phyloP scores from a whole-genome alignment of 345 rosid species.

The Tarenaya hassleriana region DNA sequence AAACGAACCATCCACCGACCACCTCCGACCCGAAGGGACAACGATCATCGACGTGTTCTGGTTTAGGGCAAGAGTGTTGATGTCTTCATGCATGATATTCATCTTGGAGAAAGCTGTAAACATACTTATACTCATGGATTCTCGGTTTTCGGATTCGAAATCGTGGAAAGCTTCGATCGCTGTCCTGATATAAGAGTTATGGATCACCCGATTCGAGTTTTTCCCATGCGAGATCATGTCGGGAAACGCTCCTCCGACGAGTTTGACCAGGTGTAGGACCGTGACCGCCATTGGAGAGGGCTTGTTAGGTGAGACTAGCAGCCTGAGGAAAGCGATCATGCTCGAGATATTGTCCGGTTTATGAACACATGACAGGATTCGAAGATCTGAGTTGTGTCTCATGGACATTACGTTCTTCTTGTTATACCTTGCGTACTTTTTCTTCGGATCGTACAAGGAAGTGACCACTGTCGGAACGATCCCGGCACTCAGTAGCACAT shows the following conservation, averaged over 20 bases:
- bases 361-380: conserved; percentile 42
- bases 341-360: conserved; percentile 29
- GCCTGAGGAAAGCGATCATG: conserved; percentile 22
- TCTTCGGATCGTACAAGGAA: conserved; percentile 15
- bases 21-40: conserved; percentile 26
- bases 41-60: conserved; percentile 19
- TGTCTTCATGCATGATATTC: conserved; percentile 20
- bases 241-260: conserved; percentile 35
- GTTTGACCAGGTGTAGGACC: conserved; percentile 45
- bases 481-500: conserved; percentile 10
- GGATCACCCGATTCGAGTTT: conserved; percentile 2
- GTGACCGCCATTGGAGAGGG: conserved; percentile 28
- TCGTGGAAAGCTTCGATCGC: conserved; percentile 9
- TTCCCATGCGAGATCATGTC: conserved; percentile 35
- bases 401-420: conserved; percentile 9
- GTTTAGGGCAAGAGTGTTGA: conserved; percentile 16
- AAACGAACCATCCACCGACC: conserved; percentile 25
- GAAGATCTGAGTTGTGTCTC: conserved; percentile 26
- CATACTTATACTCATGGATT: not conserved
- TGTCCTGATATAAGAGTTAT: conserved; percentile 19
- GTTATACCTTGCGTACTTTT: conserved; percentile 17
- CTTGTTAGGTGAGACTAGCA: conserved; percentile 18
- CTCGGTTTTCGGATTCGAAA: not conserved
- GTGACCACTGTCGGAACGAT: conserved; percentile 9
- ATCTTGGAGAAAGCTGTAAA: conserved; percentile 15